A percentile compares a stretch with the other conserved stretches of the same genome.
Conservation (phyloP, 2,329 filamentous ascomycete genomes). For the Colletotrichum gloeosporioides region DNA sequence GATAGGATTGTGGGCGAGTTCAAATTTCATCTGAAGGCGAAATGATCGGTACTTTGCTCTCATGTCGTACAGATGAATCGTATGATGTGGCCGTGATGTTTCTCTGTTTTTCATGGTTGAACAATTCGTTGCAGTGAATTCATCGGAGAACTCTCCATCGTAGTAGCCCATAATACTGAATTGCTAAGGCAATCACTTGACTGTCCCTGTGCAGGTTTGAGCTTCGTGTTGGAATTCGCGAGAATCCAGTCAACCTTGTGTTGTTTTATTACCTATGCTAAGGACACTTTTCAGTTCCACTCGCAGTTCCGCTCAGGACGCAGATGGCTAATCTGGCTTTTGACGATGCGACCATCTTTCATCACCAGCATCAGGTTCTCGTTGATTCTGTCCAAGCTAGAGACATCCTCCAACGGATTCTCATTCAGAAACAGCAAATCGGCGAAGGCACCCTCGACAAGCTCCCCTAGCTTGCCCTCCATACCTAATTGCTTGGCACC, state of each 20-base stretch:
- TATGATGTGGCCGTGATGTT: fast-evolving
- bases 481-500: background rate
- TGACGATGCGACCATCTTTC: background rate
- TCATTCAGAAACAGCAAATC: background rate
- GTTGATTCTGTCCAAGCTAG: background rate
- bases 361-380: background rate
- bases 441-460: background rate
- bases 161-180: too few species aligned
- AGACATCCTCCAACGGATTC: background rate
- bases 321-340: background rate
- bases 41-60: too few species aligned
- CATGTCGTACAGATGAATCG: too few species aligned
- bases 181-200: too few species aligned
- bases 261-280: too few species aligned
- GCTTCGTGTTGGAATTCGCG: too few species aligned
- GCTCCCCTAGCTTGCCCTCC: background rate
- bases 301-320: background rate
- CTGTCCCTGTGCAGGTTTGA: too few species aligned
- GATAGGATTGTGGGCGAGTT: background rate
- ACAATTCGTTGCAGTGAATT: too few species aligned
- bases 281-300: background rate
- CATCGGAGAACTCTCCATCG: too few species aligned
- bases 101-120: too few species aligned
- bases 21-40: background rate
- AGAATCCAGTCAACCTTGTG: too few species aligned